A percentile compares a stretch with the other conserved stretches of the same genome.
Evolutionary conservation across 768 basidiomycete species (phyloP).

Genomic region (Agaricus blazei): DNA sequence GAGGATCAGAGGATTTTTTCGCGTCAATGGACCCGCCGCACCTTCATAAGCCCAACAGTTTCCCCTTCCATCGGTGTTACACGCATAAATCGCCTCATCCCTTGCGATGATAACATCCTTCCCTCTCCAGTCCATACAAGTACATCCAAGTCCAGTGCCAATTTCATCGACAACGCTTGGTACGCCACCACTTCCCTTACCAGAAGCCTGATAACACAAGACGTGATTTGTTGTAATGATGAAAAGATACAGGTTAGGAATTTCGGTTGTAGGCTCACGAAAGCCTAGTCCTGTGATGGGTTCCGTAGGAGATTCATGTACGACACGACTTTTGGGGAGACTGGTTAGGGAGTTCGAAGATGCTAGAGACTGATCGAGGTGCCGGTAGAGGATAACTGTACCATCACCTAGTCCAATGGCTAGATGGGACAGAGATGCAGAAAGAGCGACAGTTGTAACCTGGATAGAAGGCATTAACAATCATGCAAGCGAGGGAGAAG

Average conservation of each 20-base stretch:
- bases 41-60: slow-evolving; percentile 93
- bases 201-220: slow-evolving; percentile 69
- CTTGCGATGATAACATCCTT: slow-evolving; percentile 78
- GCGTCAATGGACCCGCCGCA: slow-evolving; percentile 18
- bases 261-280: slow-evolving; percentile 50
- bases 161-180: slow-evolving; percentile 79
- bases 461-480: slow-evolving; percentile 20
- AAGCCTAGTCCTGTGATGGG: slow-evolving; percentile 94
- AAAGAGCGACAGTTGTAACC: slow-evolving; percentile 79
- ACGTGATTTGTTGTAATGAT: slow-evolving; percentile 87
- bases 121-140: slow-evolving; percentile 70
- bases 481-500: not conserved
- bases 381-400: slow-evolving; percentile 85
- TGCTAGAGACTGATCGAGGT: slow-evolving; percentile 85
- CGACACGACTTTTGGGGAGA: slow-evolving; percentile 79
- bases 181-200: slow-evolving; percentile 60
- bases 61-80: slow-evolving; percentile 75
- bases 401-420: slow-evolving; percentile 95
- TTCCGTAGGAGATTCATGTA: slow-evolving; percentile 82
- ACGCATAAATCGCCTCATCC: slow-evolving; percentile 89
- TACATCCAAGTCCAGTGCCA: slow-evolving; percentile 82
- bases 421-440: slow-evolving; percentile 73
- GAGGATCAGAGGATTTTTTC: not conserved
- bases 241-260: slow-evolving; percentile 58
- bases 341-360: slow-evolving; percentile 64